Percentiles rank a stretch among this genome's conserved stretches.
phyloP scores from a whole-genome alignment of 306 rosid genomes.

The Comarum palustre region DNA sequence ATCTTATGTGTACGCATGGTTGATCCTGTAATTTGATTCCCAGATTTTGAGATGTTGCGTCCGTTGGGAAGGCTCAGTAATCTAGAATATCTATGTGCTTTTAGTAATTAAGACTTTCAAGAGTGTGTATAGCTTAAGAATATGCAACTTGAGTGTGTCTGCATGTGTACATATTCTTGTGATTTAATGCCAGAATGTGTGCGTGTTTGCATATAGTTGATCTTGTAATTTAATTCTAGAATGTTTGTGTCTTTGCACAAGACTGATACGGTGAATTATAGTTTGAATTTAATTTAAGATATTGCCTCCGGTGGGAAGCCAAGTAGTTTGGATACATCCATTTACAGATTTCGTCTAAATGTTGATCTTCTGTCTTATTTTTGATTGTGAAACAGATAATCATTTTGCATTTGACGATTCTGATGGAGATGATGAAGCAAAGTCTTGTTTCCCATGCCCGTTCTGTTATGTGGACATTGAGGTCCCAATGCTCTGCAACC shows the following conservation, averaged over 20 bases:
- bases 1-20: not conserved
- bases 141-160: not conserved
- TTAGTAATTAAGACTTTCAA: not conserved
- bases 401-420: slow-evolving; percentile 39
- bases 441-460: slow-evolving; percentile 65
- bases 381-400: slow-evolving; percentile 37
- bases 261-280: not conserved
- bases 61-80: not conserved
- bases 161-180: not conserved
- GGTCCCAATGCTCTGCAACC: slow-evolving; percentile 54
- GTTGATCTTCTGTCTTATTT: not conserved
- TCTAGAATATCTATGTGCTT: not conserved
- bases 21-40: not conserved
- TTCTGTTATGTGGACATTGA: slow-evolving; percentile 79
- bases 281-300: not conserved
- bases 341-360: not conserved
- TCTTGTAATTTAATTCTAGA: not conserved
- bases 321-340: not conserved
- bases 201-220: not conserved
- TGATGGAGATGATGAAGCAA: slow-evolving; percentile 60
- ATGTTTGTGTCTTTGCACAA: not conserved
- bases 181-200: not conserved
- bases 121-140: not conserved
- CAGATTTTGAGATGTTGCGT: not conserved
- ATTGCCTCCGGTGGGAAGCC: not conserved